These are phyloP conservation scores for Cynanchum wilfordii DNA, from an alignment of 257 asterid species.

Conservation along the genomic window DNA sequence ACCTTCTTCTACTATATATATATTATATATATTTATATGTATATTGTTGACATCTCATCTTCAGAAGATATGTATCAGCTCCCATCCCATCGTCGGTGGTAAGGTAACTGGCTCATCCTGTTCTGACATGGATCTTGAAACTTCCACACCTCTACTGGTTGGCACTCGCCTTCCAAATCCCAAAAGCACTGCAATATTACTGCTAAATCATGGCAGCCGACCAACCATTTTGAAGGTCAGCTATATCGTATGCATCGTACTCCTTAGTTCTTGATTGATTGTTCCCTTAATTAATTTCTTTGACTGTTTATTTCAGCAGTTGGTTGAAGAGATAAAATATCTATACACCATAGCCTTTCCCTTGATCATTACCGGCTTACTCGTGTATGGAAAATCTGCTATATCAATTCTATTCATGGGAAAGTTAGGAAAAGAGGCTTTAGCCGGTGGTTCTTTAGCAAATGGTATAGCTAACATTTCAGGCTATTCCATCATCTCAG, in stretches of 20 bases:
- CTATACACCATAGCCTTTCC: conserved; percentile 59
- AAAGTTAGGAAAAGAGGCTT: conserved; percentile 46
- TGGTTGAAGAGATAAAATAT: conserved; percentile 48
- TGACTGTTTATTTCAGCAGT: conserved; percentile 20
- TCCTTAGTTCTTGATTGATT: background rate
- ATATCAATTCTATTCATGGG: conserved; percentile 71
- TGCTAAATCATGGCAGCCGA: conserved; percentile 8
- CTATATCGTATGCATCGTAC: too few species aligned
- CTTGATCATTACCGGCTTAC: conserved; percentile 54
- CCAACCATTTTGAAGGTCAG: conserved; percentile 39
- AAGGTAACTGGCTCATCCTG: background rate
- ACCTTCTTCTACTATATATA: background rate
- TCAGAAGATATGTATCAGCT: background rate
- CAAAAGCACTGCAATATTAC: background rate
- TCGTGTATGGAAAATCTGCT: conserved; percentile 49
- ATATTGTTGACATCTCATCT: background rate
- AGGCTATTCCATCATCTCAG: conserved; percentile 66
- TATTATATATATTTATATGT: background rate
- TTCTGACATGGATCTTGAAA: conserved; percentile 31
- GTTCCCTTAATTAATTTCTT: background rate
- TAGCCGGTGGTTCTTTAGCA: conserved; percentile 78
- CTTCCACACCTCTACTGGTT: conserved; percentile 29
- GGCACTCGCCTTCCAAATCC: conserved; percentile 8
- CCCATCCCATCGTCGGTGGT: background rate
- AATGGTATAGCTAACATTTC: conserved; percentile 69